Conservation (phyloP, 768 basidiomycete species). For the Mycena albidolilacea region DNA sequence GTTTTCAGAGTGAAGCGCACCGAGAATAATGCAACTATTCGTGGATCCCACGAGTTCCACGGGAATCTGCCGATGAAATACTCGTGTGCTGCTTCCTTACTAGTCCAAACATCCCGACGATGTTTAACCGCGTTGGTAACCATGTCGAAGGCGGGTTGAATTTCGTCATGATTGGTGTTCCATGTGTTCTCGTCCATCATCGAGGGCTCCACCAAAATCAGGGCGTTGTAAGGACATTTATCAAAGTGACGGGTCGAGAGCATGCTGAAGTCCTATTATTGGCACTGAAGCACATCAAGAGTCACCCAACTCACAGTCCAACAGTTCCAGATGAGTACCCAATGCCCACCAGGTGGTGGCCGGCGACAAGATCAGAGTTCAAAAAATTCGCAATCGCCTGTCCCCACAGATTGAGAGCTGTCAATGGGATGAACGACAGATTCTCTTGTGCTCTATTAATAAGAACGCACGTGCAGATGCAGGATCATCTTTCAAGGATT, state of each 20-base stretch:
- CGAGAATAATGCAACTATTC: conserved; percentile 41
- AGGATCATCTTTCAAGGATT: conserved; percentile 36
- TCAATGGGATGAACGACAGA: conserved; percentile 8
- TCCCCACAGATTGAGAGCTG: conserved; percentile 39
- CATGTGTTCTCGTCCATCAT: conserved; percentile 13
- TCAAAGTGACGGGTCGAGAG: conserved; percentile 13
- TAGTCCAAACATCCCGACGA: conserved; percentile 43
- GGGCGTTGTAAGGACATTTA: conserved; percentile 14
- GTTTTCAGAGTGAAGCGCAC: conserved; percentile 22
- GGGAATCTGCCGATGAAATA: conserved; percentile 43
- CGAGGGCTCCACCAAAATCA: conserved; percentile 26
- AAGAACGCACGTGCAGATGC: conserved; percentile 40
- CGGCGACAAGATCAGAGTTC: conserved; percentile 21
- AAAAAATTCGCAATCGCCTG: conserved; percentile 30
- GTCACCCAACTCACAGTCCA: background rate
- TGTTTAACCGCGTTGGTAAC: conserved; percentile 32
- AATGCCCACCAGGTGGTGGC: conserved; percentile 12
- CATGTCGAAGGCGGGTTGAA: conserved; percentile 22
- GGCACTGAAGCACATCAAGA: background rate
- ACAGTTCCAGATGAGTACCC: conserved; percentile 26
- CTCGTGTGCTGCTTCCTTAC: conserved; percentile 41
- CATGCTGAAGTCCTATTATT: conserved; percentile 8
- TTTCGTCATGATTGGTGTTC: conserved; percentile 42
- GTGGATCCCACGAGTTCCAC: conserved; percentile 47
- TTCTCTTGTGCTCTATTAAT: background rate